Evolutionary conservation across 202 grass and related monocot species (phyloP), one percentile per base, ranked within the genome.

Genomic region (Saccharum hybrid): DNA sequence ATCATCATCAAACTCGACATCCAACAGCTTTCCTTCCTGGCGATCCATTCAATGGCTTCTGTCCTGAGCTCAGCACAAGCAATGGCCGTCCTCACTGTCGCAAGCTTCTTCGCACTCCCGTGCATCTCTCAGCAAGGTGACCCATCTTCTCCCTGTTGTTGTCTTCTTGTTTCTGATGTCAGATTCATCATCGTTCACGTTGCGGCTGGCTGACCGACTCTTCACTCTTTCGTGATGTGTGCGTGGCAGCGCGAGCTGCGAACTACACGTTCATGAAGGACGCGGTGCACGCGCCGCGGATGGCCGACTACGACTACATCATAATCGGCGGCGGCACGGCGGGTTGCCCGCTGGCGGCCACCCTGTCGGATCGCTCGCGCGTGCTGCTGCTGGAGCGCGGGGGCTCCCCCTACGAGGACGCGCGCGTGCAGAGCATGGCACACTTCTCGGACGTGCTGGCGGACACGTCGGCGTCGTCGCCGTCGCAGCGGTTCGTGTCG

Each of bases 381-480:
- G 91, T 97, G 70, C 77, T 97, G 8, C 69, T 97, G 16, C 86
- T 97, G 22, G 94, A 97, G 88, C 89, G 94, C 46, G 94, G 94
- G 1, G 74, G 90, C 3, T 92, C 94, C 4, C 94, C 94, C 4
- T 90, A 97, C 71, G 92, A 88, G 37, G 89, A 94, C 82, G 78
- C 9, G 65, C 92, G 92, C 86, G 82, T 87, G 22, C 89, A 88
- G 3, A 90, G 90, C 82, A 72, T 97, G 81, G 30, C 72, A n/a
- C 71, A 86, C 82, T 97, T 97, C 86, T 59, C 90, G 3, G 74
- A 90, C 51, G 90, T 91, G 48, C 90, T 97, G 8, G 84, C 89
- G 2, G 94, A 97, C 80, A 70, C 81, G 77, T 94, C 89, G 18
- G 83, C 78, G 34, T 33, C 75, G 60, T 94, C 94, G 0, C 83